A percentile compares a stretch with the other conserved stretches of the same genome.
phyloP scores from a whole-genome alignment of 164 flowering plant species.

The Litsea cubeba region DNA sequence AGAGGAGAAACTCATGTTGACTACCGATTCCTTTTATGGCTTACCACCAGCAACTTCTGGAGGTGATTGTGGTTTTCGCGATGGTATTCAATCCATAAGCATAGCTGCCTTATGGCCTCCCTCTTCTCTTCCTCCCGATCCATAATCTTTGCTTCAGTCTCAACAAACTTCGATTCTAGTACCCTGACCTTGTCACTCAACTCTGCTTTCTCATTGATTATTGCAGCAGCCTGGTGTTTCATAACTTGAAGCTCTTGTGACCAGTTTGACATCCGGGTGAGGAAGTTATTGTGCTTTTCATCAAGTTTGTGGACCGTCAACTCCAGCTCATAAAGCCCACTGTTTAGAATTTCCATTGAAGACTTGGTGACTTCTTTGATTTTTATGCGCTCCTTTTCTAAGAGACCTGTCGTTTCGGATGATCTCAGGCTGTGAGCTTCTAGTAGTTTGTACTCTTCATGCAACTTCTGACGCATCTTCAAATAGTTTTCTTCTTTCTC shows the following conservation, averaged over 20 bases:
- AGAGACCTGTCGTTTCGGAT: constrained; percentile 9
- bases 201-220: constrained; percentile 17
- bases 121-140: constrained; percentile 63
- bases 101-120: constrained; percentile 80
- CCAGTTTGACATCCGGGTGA: constrained; percentile 20
- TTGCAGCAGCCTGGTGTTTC: constrained; percentile 25
- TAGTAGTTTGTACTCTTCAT: constrained; percentile 29
- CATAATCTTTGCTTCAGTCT: constrained; percentile 41
- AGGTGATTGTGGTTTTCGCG: constrained; percentile 39
- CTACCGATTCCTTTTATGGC: constrained; percentile 25
- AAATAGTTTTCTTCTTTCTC: constrained; percentile 45
- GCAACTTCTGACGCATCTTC: constrained; percentile 23
- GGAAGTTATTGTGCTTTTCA: constrained; percentile 11
- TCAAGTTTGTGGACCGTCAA: constrained; percentile 13
- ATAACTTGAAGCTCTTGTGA: constrained; percentile 24
- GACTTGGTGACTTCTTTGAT: constrained; percentile 18
- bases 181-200: constrained; percentile 28
- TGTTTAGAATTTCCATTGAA: constrained; percentile 10
- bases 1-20: constrained; percentile 14
- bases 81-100: constrained; percentile 64
- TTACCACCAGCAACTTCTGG: constrained; percentile 27
- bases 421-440: constrained; percentile 16
- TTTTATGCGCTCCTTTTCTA: constrained; percentile 17
- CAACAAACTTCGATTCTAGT: constrained; percentile 27
- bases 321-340: constrained; percentile 18